Evolutionary conservation across 2,329 filamentous ascomycete species (phyloP), one percentile per base, ranked within the genome.

Genomic region (Nakataea oryzae): DNA sequence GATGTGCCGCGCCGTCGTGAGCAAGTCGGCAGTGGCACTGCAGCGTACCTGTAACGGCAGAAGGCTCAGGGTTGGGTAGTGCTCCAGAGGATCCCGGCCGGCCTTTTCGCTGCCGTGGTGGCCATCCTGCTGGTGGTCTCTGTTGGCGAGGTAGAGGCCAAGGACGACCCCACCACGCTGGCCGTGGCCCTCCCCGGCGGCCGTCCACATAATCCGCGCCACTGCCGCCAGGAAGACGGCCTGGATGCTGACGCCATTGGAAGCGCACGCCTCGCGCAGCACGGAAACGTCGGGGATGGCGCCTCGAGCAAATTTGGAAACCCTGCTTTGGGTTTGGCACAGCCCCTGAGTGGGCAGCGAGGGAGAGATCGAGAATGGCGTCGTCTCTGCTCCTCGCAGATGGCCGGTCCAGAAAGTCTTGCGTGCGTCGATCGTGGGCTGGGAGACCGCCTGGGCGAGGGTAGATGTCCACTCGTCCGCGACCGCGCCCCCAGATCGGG

Each of bases 131-230:
- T 50, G 75, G 11, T 80, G 76, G 0, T 81, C 80, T 60, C 91
- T 83, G 71, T 96, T 96, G 55, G 91, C 90, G 11, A 96, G 82
- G 72, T 96, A 97, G 27, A 96, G 74, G 2, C 92, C 93, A 60
- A 96, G 80, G 0, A 91, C 74, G 1, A 90, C 73, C 54, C 83
- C 76, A 3, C 63, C 11, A 5, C 62, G 17, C 54, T 62, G 1
- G 56, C 63, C 26, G 7, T 56, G 57, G 34, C 13, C 2, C 14
- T 32, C 8, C 28, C 54, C 63, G 26, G 67, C 28, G 9, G 62
- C 63, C 34, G 55, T 34, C 58, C 72, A 68, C 2, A 76, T 69
- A 13, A 72, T 69, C 3, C 17, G 2, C 24, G 30, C 30, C 17
- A 57, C 34, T 30, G 82, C 79, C 0, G 91, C 90, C 62, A 96